Percentiles rank a stretch among this genome's conserved stretches.
Evolutionary conservation across 495 filamentous ascomycete genomes (phyloP).

Genomic region (Trichoderma reesei): DNA sequence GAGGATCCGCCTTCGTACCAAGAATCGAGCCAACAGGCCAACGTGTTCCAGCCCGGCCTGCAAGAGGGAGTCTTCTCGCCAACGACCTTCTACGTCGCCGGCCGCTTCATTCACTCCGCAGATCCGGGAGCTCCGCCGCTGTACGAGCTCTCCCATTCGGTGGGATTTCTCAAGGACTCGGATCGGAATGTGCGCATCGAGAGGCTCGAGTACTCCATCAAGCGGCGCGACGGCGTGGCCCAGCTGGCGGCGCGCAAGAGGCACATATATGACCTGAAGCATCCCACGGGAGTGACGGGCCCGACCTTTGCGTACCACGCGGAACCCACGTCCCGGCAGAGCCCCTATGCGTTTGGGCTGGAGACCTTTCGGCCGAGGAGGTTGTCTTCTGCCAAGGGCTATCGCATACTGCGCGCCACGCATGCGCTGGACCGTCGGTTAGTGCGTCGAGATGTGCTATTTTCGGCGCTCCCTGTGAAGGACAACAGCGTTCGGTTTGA

Average conservation of each 20-base stretch:
- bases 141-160: conserved; percentile 6
- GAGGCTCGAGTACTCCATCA: conserved; percentile 8
- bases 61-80: neutral
- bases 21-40: neutral
- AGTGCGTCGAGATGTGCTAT: neutral
- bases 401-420: neutral
- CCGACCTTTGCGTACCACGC: conserved; percentile 4
- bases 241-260: conserved; percentile 8
- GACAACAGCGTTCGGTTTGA: neutral
- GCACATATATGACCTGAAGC: conserved; percentile 9
- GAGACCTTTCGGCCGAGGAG: neutral
- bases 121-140: neutral
- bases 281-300: conserved; percentile 2
- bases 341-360: neutral
- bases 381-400: neutral
- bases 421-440: neutral
- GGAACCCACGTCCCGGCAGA: conserved; percentile 6
- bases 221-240: conserved; percentile 6
- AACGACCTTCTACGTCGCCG: neutral
- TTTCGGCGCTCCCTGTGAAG: neutral
- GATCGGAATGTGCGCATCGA: conserved; percentile 6
- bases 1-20: neutral
- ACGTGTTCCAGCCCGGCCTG: neutral
- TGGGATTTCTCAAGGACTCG: conserved; percentile 6
- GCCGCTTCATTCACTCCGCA: conserved; percentile 7